Conservation (phyloP, 2,329 filamentous ascomycete species). For the Fusarium pilosicola region DNA sequence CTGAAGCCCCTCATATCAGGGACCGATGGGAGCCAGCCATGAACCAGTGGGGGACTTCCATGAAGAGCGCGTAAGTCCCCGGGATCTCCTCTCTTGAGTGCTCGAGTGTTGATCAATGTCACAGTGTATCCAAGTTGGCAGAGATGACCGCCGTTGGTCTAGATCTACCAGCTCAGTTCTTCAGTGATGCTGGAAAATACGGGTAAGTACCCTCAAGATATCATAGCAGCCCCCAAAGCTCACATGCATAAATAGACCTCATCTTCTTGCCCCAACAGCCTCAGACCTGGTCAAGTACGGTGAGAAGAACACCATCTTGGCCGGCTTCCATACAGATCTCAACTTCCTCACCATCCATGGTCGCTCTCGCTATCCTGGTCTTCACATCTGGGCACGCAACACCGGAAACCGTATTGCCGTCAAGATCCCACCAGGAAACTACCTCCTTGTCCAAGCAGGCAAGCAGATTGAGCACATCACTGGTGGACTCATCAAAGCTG, state of each 20-base stretch:
- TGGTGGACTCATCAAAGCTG: slow-evolving; percentile 69
- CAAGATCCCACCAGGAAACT: slow-evolving; percentile 66
- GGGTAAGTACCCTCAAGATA: slow-evolving; percentile 52
- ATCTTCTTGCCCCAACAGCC: slow-evolving; percentile 69
- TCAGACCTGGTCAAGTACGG: slow-evolving; percentile 67
- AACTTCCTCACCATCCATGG: slow-evolving; percentile 74
- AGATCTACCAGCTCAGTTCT: slow-evolving; percentile 62
- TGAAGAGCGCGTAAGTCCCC: slow-evolving; percentile 61
- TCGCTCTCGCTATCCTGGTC: slow-evolving; percentile 68
- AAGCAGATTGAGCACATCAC: slow-evolving; percentile 72
- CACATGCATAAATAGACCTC: slow-evolving; percentile 54
- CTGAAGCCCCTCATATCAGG: slow-evolving; percentile 59
- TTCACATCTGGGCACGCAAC: slow-evolving; percentile 72
- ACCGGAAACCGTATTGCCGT: slow-evolving; percentile 68
- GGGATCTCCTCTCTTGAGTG: accelerated
- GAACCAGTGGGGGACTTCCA: slow-evolving; percentile 67
- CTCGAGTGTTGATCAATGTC: too few species aligned
- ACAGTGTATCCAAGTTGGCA: slow-evolving; percentile 62
- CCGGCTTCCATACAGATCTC: slow-evolving; percentile 71
- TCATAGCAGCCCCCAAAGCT: not conserved
- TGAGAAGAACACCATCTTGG: slow-evolving; percentile 65
- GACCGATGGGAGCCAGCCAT: slow-evolving; percentile 64
- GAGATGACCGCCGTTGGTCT: slow-evolving; percentile 69
- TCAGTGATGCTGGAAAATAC: slow-evolving; percentile 65
- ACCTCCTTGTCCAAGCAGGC: slow-evolving; percentile 69